Evolutionary conservation across 192 early-diverging fungal species (phyloP), one percentile per base, ranked within the genome.

Genomic region (Allomyces javanicus): DNA sequence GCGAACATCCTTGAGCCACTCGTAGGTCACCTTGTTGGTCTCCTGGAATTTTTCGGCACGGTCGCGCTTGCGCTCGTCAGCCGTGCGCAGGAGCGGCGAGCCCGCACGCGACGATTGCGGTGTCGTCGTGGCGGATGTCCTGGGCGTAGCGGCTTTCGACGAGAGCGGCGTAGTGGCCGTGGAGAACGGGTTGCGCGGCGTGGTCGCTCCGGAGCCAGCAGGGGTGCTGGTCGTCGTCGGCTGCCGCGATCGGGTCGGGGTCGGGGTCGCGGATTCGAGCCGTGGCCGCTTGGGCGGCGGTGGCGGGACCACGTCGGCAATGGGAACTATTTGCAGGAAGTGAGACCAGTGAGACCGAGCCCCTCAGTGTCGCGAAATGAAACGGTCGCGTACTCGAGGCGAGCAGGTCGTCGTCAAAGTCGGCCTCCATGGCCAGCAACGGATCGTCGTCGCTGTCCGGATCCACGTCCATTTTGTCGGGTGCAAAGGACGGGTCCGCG

Each of bases 1-100:
- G n/a, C 81, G 81, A 61, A 87, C 71, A 61, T 95, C 79, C 66
- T 83, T 77, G 10, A 99, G 81, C 91, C 91, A 99, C 12, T 73
- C 67, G 67, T 95, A 99, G 23, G 93, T 80, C 62, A 83, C 83
- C 7, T 85, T 85, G 68, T 94, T 94, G 67, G 84, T 83, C 64
- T 93, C 85, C 63, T 93, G 90, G 75, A 93, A 92, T 64, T 86
- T 81, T 5, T 79, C 73, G 1, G 71, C 77, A 1, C 87, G 80
- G 44, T 79, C 80, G 1, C 68, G 70, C 72, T 75, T 77, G 61
- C 66, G 58, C 14, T 74, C 73, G 12, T 70, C 73, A 23, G 70
- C 62, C 21, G 71, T 69, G 17, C 65, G n/a, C 21, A 62, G 2
- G 61, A 62, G n/a, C 21, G 21, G 21, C 24, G 61, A 22, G 61